These are phyloP conservation scores for Colletotrichum higginsianum DNA, from an alignment of 2,329 filamentous ascomycete genomes.

Conservation along the genomic window DNA sequence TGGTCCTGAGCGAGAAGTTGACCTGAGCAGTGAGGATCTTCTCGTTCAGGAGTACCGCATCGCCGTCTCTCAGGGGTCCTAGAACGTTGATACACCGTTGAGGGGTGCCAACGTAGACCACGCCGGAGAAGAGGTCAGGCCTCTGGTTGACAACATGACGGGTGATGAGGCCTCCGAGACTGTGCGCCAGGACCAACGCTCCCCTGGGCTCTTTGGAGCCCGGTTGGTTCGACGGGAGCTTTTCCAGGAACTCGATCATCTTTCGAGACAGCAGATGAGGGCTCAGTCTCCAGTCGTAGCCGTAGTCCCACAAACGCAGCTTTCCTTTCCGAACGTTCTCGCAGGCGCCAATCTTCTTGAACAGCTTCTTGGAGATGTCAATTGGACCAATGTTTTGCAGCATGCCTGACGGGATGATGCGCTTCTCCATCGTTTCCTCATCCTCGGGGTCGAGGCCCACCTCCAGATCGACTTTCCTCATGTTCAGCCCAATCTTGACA, in stretches of 20 bases:
- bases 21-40: slow-evolving; percentile 92
- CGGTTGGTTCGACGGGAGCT: slow-evolving; percentile 79
- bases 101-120: slow-evolving; percentile 88
- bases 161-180: slow-evolving; percentile 88
- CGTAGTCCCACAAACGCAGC: slow-evolving; percentile 88
- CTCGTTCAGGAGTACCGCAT: slow-evolving; percentile 90
- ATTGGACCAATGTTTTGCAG: slow-evolving; percentile 93
- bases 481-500: slow-evolving; percentile 91
- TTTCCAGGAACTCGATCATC: slow-evolving; percentile 81
- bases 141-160: slow-evolving; percentile 88
- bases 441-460: slow-evolving; percentile 86
- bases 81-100: slow-evolving; percentile 92
- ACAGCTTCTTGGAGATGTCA: slow-evolving; percentile 86
- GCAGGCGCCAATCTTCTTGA: slow-evolving; percentile 82
- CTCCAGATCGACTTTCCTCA: slow-evolving; percentile 92
- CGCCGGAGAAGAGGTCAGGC: slow-evolving; percentile 88
- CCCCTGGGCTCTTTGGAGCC: slow-evolving; percentile 77
- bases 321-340: slow-evolving; percentile 81
- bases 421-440: slow-evolving; percentile 85
- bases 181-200: slow-evolving; percentile 88
- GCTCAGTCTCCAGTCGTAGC: slow-evolving; percentile 94
- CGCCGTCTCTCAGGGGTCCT: slow-evolving; percentile 90
- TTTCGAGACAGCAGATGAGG: slow-evolving; percentile 81
- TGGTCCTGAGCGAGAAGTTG: slow-evolving; percentile 92
- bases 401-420: slow-evolving; percentile 89